A percentile compares a stretch with the other conserved stretches of the same genome.
Conservation (phyloP, 2,329 filamentous ascomycete species). For the Esteya vermicola region DNA sequence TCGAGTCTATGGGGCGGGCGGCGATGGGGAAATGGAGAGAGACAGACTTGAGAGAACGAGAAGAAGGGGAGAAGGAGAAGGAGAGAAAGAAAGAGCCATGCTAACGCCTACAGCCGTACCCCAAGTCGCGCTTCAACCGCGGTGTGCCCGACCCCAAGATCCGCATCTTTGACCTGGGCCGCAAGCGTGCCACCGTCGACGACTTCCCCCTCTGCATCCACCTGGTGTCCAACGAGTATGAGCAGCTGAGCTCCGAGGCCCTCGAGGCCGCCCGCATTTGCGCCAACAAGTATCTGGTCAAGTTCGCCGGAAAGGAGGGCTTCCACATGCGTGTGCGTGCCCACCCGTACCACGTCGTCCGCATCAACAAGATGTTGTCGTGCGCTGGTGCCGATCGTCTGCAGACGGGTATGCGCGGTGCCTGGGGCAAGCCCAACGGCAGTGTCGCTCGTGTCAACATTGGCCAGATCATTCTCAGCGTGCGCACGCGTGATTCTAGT, state of each 20-base stretch:
- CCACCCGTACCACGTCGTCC: conserved; percentile 99
- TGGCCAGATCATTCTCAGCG: conserved; percentile 94
- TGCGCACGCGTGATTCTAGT: conserved; percentile 92
- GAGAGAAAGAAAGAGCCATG: background rate
- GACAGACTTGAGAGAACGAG: background rate
- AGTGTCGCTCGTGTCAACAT: conserved; percentile 99
- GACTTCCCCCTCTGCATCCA: conserved; percentile 99
- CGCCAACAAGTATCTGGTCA: conserved; percentile 78
- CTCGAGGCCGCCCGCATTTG: conserved; percentile 99
- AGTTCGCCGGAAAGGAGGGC: conserved; percentile 56
- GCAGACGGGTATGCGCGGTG: conserved; percentile 99
- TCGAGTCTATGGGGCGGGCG: too few relatives aligned
- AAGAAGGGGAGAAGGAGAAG: background rate
- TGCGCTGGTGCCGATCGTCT: conserved; percentile 99
- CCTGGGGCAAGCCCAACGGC: conserved; percentile 99
- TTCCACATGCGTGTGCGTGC: conserved; percentile 71
- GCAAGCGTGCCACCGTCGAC: conserved; percentile 97
- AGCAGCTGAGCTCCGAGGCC: conserved; percentile 98
- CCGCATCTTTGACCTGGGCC: conserved; percentile 97
- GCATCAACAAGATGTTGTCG: conserved; percentile 99
- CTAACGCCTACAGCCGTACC: conserved; percentile 59
- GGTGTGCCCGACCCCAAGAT: conserved; percentile 81
- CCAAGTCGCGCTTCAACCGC: conserved; percentile 99
- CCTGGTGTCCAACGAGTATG: conserved; percentile 99
- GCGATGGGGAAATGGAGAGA: conserved; percentile 3